Conservation (phyloP, 2,329 filamentous ascomycete species). For the Alternaria arbusti region DNA sequence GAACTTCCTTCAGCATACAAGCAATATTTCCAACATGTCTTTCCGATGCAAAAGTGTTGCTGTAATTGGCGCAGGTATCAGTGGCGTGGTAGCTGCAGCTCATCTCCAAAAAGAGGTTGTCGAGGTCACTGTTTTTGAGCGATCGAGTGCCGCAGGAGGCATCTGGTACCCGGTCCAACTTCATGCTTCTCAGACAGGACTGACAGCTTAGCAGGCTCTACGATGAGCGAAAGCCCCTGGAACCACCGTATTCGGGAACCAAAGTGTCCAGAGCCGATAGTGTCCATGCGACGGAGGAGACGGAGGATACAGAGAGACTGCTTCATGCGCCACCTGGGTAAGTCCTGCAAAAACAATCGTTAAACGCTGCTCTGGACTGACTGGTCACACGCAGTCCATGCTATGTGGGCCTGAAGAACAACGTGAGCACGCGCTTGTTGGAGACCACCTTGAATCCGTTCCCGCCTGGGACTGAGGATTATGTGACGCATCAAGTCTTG, state of each 20-base stretch:
- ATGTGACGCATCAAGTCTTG: slow-evolving; percentile 63
- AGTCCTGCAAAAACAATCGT: neutral
- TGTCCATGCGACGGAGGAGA: slow-evolving; percentile 18
- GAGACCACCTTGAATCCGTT: slow-evolving; percentile 60
- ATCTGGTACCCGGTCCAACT: slow-evolving; percentile 55
- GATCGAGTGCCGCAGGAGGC: slow-evolving; percentile 60
- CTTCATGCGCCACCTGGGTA: slow-evolving; percentile 60
- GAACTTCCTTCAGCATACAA: neutral
- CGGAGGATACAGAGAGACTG: slow-evolving; percentile 25
- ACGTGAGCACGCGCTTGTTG: slow-evolving; percentile 60
- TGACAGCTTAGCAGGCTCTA: slow-evolving; percentile 49
- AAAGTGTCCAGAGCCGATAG: slow-evolving; percentile 24
- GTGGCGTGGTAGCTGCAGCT: slow-evolving; percentile 45
- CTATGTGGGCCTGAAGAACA: slow-evolving; percentile 61
- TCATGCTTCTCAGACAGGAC: neutral
- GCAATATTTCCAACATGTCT: slow-evolving; percentile 17
- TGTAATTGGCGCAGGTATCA: slow-evolving; percentile 48
- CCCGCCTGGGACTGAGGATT: slow-evolving; percentile 65
- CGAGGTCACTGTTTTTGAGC: slow-evolving; percentile 62
- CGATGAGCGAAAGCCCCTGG: slow-evolving; percentile 57
- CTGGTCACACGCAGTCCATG: slow-evolving; percentile 53
- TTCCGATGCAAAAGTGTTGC: slow-evolving; percentile 32
- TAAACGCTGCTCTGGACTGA: slow-evolving; percentile 2
- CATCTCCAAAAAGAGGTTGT: slow-evolving; percentile 44
- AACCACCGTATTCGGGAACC: slow-evolving; percentile 55